Evolutionary conservation across 768 basidiomycete species (phyloP).

Genomic region (Suillus subluteus): DNA sequence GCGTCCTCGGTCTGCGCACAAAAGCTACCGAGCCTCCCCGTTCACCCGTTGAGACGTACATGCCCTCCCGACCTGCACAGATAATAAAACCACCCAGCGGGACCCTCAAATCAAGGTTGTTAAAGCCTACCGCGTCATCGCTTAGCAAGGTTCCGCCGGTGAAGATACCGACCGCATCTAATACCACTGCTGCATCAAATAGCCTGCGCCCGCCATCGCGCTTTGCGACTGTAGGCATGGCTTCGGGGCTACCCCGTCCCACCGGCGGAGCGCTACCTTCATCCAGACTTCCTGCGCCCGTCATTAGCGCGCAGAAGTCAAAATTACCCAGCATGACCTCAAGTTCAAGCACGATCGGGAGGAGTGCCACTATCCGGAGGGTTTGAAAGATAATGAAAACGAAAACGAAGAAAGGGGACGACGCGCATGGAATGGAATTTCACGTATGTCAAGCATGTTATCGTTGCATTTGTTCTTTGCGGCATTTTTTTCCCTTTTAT

Average conservation of each 20-base stretch:
- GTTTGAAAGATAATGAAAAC: background rate
- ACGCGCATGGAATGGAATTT: conserved; percentile 1
- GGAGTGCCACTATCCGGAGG: conserved; percentile 11
- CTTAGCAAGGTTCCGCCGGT: conserved; percentile 12
- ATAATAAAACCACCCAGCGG: background rate
- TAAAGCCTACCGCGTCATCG: conserved; percentile 11
- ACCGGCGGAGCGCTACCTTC: background rate
- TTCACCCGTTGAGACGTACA: background rate
- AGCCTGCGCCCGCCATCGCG: conserved; percentile 17
- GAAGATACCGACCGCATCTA: conserved; percentile 2
- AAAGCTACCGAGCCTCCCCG: conserved; percentile 1
- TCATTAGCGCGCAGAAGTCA: conserved; percentile 13
- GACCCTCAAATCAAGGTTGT: conserved; percentile 9
- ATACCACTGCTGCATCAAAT: background rate
- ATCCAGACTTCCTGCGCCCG: conserved; percentile 19
- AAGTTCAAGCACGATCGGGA: conserved; percentile 11
- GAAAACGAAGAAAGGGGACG: background rate
- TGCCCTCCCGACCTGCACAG: background rate
- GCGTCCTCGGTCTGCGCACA: conserved; percentile 12
- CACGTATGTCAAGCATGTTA: conserved; percentile 10
- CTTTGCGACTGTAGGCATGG: conserved; percentile 7
- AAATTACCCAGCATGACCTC: conserved; percentile 1
- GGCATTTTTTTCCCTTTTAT: conserved; percentile 7
- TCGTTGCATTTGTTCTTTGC: conserved; percentile 8
- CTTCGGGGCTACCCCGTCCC: conserved; percentile 16